Evolutionary conservation across 805 yeast genomes (phyloP).

Genomic region (Saturnispora zaruensis): DNA sequence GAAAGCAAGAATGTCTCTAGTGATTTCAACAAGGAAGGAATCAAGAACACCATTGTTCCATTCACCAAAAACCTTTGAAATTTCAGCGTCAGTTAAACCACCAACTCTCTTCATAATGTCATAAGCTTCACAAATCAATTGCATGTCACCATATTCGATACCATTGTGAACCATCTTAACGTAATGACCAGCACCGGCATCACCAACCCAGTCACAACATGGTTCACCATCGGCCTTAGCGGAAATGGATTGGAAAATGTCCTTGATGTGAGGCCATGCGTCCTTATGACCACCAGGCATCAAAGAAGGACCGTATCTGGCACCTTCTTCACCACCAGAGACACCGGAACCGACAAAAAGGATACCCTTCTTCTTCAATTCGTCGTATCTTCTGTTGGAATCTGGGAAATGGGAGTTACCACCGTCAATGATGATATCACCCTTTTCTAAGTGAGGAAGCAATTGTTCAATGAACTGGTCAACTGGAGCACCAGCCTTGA

Average conservation of each 20-base stretch:
- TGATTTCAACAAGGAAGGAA: slow-evolving; percentile 93
- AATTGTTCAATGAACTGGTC: slow-evolving; percentile 84
- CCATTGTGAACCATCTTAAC: slow-evolving; percentile 99
- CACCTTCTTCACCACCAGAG: slow-evolving; percentile 99
- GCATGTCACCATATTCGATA: slow-evolving; percentile 99
- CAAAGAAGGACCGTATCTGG: slow-evolving; percentile 96
- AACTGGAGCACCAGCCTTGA: slow-evolving; percentile 95
- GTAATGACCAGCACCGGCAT: slow-evolving; percentile 97
- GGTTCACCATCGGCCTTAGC: slow-evolving; percentile 98
- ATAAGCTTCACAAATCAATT: slow-evolving; percentile 95
- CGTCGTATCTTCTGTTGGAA: slow-evolving; percentile 91
- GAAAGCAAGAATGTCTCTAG: slow-evolving; percentile 87
- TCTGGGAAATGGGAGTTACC: slow-evolving; percentile 99
- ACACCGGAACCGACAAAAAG: slow-evolving; percentile 98
- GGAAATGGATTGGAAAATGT: slow-evolving; percentile 89
- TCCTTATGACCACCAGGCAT: slow-evolving; percentile 99
- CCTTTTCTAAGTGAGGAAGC: slow-evolving; percentile 86
- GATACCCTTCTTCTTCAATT: slow-evolving; percentile 79
- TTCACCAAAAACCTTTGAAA: slow-evolving; percentile 79
- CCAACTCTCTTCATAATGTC: slow-evolving; percentile 93
- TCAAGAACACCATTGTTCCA: slow-evolving; percentile 98
- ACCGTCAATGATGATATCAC: slow-evolving; percentile 98
- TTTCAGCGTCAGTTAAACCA: slow-evolving; percentile 82
- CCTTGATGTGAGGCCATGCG: slow-evolving; percentile 98
- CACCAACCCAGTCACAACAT: slow-evolving; percentile 99